These are phyloP conservation scores for Tetrapisispora namnaoensis DNA, from an alignment of 805 yeast genomes.

Conservation along the genomic window DNA sequence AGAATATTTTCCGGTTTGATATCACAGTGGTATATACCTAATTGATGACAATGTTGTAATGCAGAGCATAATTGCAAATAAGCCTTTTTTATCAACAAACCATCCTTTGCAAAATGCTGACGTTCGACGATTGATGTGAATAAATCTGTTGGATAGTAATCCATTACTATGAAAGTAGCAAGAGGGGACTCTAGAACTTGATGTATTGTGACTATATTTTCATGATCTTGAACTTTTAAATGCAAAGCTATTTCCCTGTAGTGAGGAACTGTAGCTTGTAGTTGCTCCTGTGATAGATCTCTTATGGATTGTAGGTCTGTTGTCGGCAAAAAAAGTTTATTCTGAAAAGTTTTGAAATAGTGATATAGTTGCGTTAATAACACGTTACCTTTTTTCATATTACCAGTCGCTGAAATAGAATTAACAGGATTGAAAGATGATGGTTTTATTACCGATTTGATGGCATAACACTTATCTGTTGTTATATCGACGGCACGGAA, in stretches of 20 bases:
- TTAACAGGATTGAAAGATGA: slow-evolving; percentile 24
- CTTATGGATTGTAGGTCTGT: slow-evolving; percentile 23
- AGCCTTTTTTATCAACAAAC: slow-evolving; percentile 43
- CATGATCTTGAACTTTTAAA: slow-evolving; percentile 63
- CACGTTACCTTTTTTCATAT: slow-evolving; percentile 4
- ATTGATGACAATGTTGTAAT: slow-evolving; percentile 69
- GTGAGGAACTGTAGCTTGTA: slow-evolving; percentile 20
- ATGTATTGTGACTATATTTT: slow-evolving; percentile 66
- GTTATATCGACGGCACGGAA: slow-evolving; percentile 52
- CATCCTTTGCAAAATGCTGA: slow-evolving; percentile 47
- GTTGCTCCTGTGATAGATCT: slow-evolving; percentile 6
- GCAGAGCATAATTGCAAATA: slow-evolving; percentile 77
- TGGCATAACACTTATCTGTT: slow-evolving; percentile 48
- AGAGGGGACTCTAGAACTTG: slow-evolving; percentile 55
- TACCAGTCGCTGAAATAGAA: slow-evolving; percentile 5
- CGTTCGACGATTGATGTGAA: slow-evolving; percentile 76
- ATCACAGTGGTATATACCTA: slow-evolving; percentile 86
- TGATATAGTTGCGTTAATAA: slow-evolving; percentile 5
- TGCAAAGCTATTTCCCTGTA: slow-evolving; percentile 68
- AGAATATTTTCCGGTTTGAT: slow-evolving; percentile 91
- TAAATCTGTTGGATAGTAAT: slow-evolving; percentile 78
- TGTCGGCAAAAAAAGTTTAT: slow-evolving; percentile 22
- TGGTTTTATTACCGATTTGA: slow-evolving; percentile 58
- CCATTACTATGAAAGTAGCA: slow-evolving; percentile 68
- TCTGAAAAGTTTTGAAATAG: slow-evolving; percentile 9